Percentiles rank a stretch among this genome's conserved stretches.
These are phyloP conservation scores for Ogataea ramenticola DNA, from an alignment of 805 yeast genomes.

Conservation along the genomic window DNA sequence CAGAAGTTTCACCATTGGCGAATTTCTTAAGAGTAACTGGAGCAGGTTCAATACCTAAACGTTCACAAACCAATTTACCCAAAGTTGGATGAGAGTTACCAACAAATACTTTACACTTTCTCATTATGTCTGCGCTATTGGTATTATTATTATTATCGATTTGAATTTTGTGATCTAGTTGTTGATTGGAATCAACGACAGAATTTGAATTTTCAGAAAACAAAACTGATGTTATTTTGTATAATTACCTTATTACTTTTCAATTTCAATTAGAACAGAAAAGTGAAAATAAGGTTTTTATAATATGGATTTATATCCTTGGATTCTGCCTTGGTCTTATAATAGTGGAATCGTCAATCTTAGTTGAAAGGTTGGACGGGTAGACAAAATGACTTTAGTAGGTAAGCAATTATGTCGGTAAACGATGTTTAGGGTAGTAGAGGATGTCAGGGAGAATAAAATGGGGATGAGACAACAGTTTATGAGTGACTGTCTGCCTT, in stretches of 20 bases:
- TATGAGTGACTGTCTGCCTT: too few relatives aligned
- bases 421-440: too few relatives aligned
- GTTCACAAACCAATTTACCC: conserved; percentile 83
- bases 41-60: conserved; percentile 89
- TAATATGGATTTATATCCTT: too few relatives aligned
- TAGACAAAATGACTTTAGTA: too few relatives aligned
- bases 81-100: conserved; percentile 96
- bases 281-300: too few relatives aligned
- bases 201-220: not conserved
- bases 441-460: too few relatives aligned
- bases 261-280: too few relatives aligned
- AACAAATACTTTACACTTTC: conserved; percentile 94
- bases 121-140: conserved; percentile 58
- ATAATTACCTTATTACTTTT: not conserved
- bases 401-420: too few relatives aligned
- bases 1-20: conserved; percentile 96
- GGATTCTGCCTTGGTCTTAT: too few relatives aligned
- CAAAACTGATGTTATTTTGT: not conserved
- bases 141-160: not conserved
- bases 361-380: too few relatives aligned
- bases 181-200: not conserved
- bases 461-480: too few relatives aligned
- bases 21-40: conserved; percentile 87
- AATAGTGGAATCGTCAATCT: too few relatives aligned
- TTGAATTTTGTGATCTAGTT: not conserved